phyloP scores from a whole-genome alignment of 1,284 basidiomycete genomes.

The Coniferiporia sulphurascens region DNA sequence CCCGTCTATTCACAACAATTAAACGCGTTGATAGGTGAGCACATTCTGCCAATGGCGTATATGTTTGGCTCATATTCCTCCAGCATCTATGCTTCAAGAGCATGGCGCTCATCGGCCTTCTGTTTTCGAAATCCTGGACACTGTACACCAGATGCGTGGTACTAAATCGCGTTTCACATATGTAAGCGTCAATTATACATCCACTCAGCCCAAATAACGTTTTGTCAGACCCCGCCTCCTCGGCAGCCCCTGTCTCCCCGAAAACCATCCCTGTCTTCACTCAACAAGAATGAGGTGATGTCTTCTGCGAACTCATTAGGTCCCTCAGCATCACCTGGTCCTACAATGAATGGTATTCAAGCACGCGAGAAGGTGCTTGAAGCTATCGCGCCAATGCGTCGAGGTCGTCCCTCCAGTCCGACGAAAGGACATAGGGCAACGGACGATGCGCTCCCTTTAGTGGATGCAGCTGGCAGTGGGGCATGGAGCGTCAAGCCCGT shows the following conservation, averaged over 20 bases:
- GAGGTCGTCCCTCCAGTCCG: slow-evolving; percentile 57
- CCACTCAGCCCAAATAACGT: not conserved
- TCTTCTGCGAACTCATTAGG: slow-evolving; percentile 1
- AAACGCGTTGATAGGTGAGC: slow-evolving; percentile 82
- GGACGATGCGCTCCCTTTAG: slow-evolving; percentile 14
- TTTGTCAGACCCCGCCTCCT: slow-evolving; percentile 24
- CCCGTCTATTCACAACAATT: slow-evolving; percentile 88
- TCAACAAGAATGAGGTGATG: not conserved
- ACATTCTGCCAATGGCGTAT: not conserved
- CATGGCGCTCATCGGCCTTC: slow-evolving; percentile 78
- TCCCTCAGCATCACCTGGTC: slow-evolving; percentile 19
- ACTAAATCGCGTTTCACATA: slow-evolving; percentile 79
- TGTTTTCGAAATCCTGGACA: slow-evolving; percentile 74
- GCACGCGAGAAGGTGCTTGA: slow-evolving; percentile 70
- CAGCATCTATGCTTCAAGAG: slow-evolving; percentile 85
- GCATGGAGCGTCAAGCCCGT: slow-evolving; percentile 16
- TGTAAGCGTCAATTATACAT: slow-evolving; percentile 29
- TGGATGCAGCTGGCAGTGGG: slow-evolving; percentile 4
- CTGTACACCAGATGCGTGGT: slow-evolving; percentile 78
- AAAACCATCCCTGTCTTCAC: slow-evolving; percentile 5
- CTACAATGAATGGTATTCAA: slow-evolving; percentile 50
- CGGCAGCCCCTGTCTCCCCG: slow-evolving; percentile 16
- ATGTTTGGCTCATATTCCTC: slow-evolving; percentile 17
- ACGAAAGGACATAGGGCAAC: slow-evolving; percentile 28
- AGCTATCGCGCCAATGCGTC: slow-evolving; percentile 72